Conservation (phyloP, 371 early-diverging fungal species). For the Apophysomyces trapeziformis region DNA sequence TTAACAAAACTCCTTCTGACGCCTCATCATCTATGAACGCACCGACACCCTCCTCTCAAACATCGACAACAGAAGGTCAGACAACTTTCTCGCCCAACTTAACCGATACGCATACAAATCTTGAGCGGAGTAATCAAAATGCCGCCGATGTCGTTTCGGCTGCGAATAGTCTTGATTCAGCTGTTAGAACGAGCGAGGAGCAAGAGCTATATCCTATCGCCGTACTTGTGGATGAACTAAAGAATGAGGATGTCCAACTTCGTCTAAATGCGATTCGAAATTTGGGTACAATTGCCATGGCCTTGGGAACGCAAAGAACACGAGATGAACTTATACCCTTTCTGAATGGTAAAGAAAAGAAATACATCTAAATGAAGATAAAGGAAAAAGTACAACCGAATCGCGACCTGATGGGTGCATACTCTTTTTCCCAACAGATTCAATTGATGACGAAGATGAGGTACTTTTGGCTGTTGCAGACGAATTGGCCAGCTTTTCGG, state of each 20-base stretch:
- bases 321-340: constrained; percentile 97
- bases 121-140: constrained; percentile 7
- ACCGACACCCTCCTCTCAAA: neutral
- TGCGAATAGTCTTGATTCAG: constrained; percentile 6
- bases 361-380: too few species aligned
- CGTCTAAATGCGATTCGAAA: constrained; percentile 94
- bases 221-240: constrained; percentile 94
- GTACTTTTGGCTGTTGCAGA: constrained; percentile 92
- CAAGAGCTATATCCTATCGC: constrained; percentile 86
- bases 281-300: constrained; percentile 93
- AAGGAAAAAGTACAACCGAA: neutral
- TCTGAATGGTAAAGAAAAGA: constrained; percentile 77
- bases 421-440: constrained; percentile 65
- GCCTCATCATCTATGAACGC: neutral
- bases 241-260: constrained; percentile 94
- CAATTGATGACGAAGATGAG: constrained; percentile 98
- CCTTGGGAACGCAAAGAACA: constrained; percentile 94
- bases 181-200: constrained; percentile 32
- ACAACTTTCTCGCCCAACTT: neutral
- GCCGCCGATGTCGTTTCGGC: neutral
- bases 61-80: constrained; percentile 2
- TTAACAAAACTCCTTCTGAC: neutral
- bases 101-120: neutral
- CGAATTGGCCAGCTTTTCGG: constrained; percentile 89
- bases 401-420: constrained; percentile 5